Base-by-base conservation (phyloP, 805 yeast genomes). In the Henningerozyma blattae region DNA sequence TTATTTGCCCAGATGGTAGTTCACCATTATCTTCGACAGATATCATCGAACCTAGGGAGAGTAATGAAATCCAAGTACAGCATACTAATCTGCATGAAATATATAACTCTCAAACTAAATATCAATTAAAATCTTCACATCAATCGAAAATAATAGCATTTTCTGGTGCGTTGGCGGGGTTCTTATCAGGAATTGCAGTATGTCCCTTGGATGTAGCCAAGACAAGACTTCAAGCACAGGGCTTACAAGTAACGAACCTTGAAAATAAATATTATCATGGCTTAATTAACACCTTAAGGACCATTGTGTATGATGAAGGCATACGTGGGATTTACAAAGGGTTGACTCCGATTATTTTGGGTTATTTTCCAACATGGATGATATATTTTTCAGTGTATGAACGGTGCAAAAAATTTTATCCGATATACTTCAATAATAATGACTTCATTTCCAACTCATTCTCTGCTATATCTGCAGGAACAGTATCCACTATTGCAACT, bases 291-390 rank as follows among this genome's bases (percentile, higher is more conserved):
- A 82, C 94, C 0, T 59, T 86, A 51, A 50, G 61, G 17, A 67
- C 77, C 2, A 87, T 89, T 15, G 59, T 73, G 37, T 54, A 58
- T 26, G 89, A 86, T 36, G 96, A 87, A 59, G 95, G 96, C 8
- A 46, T 75, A 1, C 58, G 72, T 27, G 97, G 97, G 0, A 64
- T 91, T 12, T 91, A 91, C 54, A 64, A 94, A 40, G 98, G 98
- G 4, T 60, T 91, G 17, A 79, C 79, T 2, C 97, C 98, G n/a
- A 85, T 89, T 27, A 70, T 89, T 1, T 58, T 89, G 33, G 98
- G 98, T 0, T 91, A 91, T 57, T 75, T 91, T 47, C 98, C 98
- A 13, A 85, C 96, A 0, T 91, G 98, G 98, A 86, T 86, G 67
- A 82, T 91, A 31, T 91, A 91, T 54, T 91, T 91, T 59, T 70